phyloP scores from a whole-genome alignment of 768 basidiomycete species.

The Kwoniella pini region DNA sequence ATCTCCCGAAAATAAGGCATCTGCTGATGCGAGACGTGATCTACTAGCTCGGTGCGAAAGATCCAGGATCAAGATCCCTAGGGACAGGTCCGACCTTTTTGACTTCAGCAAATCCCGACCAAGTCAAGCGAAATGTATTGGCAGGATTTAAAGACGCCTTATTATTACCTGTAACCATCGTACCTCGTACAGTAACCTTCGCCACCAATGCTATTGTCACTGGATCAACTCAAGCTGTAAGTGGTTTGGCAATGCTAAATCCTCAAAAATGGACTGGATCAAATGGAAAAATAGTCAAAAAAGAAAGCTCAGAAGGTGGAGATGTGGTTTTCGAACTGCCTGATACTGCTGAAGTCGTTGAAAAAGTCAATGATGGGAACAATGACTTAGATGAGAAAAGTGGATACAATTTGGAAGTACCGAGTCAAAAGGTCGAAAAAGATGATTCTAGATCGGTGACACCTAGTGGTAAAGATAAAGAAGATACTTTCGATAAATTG shows the following conservation, averaged over 20 bases:
- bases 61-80: constrained; percentile 18
- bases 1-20: too few relatives aligned
- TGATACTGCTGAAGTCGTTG: constrained; percentile 8
- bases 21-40: constrained; percentile 22
- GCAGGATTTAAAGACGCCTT: constrained; percentile 88
- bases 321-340: constrained; percentile 31
- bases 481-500: constrained; percentile 60
- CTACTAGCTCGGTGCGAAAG: constrained; percentile 26
- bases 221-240: constrained; percentile 73
- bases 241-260: constrained; percentile 85
- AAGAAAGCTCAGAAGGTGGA: constrained; percentile 25
- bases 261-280: constrained; percentile 74
- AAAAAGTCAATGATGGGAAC: constrained; percentile 9
- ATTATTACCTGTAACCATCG: constrained; percentile 91
- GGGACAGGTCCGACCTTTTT: constrained; percentile 64
- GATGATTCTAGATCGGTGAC: constrained; percentile 24
- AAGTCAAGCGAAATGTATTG: constrained; percentile 87
- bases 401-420: neutral
- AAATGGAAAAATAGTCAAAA: constrained; percentile 25
- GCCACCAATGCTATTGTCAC: constrained; percentile 60
- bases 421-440: constrained; percentile 7
- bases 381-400: constrained; percentile 6
- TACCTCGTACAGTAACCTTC: constrained; percentile 69
- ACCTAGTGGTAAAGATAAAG: constrained; percentile 13
- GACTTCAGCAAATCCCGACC: constrained; percentile 80